These are phyloP conservation scores for Phytophthora tubulina DNA, from an alignment of 352 stramenopile species.

Conservation along the genomic window DNA sequence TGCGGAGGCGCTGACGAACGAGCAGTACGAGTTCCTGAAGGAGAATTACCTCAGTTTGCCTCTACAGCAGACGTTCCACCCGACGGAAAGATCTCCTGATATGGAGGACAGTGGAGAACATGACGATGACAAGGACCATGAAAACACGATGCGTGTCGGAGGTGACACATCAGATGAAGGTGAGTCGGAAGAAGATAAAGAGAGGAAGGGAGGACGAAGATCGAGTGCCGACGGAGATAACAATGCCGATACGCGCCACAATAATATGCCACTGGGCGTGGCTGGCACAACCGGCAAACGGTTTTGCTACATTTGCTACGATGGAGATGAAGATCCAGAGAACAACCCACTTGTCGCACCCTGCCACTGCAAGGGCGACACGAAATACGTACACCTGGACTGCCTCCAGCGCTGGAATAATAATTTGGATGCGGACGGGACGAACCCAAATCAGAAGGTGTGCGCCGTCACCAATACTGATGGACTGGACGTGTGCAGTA, in stretches of 20 bases:
- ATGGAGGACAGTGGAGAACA: constrained; percentile 51
- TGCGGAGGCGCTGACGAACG: constrained; percentile 79
- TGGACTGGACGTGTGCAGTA: constrained; percentile 89
- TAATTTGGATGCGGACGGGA: constrained; percentile 81
- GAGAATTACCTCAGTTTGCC: constrained; percentile 89
- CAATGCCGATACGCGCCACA: constrained; percentile 17
- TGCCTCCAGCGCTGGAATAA: constrained; percentile 95
- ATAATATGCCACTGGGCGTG: constrained; percentile 54
- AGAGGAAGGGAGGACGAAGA: constrained; percentile 45
- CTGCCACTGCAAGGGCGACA: constrained; percentile 93
- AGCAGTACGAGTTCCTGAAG: constrained; percentile 90
- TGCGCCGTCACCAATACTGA: constrained; percentile 92
- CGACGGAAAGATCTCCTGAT: constrained; percentile 46
- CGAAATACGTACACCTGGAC: constrained; percentile 93
- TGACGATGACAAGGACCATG: constrained; percentile 46
- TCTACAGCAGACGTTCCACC: constrained; percentile 85
- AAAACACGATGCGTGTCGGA: constrained; percentile 35
- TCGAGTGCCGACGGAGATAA: constrained; percentile 28
- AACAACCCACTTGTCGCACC: constrained; percentile 91
- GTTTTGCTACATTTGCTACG: constrained; percentile 95
- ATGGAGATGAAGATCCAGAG: constrained; percentile 86
- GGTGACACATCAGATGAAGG: constrained; percentile 83
- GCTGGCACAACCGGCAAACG: constrained; percentile 55
- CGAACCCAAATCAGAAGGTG: constrained; percentile 88
- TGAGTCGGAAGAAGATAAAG: constrained; percentile 85